These are phyloP conservation scores for Margaritispora aquatica DNA, from an alignment of 495 filamentous ascomycete species.

Conservation along the genomic window DNA sequence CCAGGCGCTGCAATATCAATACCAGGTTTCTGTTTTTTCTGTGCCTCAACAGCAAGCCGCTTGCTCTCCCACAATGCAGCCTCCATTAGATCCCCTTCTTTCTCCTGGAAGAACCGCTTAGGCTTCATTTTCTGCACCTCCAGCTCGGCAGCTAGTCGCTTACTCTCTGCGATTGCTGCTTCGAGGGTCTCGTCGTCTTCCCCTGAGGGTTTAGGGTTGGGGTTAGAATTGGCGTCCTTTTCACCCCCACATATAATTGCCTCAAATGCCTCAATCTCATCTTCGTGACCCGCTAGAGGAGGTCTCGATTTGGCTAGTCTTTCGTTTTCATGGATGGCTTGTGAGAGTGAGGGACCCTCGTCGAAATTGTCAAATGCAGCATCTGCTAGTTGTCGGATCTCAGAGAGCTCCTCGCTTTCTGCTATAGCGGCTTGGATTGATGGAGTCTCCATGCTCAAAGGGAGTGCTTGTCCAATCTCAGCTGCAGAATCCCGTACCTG, in stretches of 20 bases:
- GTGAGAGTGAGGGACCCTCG: neutral
- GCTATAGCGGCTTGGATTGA: neutral
- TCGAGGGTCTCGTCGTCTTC: neutral
- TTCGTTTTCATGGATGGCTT: neutral
- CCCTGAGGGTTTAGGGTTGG: neutral
- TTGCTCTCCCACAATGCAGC: slow-evolving; percentile 22
- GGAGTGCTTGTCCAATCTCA: neutral
- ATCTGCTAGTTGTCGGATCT: neutral
- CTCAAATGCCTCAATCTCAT: neutral
- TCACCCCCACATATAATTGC: neutral
- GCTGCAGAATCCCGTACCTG: neutral
- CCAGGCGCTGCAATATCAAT: neutral
- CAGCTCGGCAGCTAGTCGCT: neutral
- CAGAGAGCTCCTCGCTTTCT: neutral
- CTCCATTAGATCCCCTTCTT: slow-evolving; percentile 20
- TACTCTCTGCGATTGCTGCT: slow-evolving; percentile 1
- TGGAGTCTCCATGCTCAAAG: neutral
- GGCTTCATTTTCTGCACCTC: neutral
- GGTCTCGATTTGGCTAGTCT: neutral
- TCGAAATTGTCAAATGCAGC: neutral
- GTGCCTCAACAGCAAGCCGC: neutral
- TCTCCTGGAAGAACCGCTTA: slow-evolving; percentile 20
- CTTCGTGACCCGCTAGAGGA: neutral
- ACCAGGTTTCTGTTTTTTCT: neutral
- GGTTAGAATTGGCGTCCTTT: neutral